Evolutionary conservation across 2,329 filamentous ascomycete species (phyloP), one percentile per base, ranked within the genome.

Genomic region (Penicillium sp.): DNA sequence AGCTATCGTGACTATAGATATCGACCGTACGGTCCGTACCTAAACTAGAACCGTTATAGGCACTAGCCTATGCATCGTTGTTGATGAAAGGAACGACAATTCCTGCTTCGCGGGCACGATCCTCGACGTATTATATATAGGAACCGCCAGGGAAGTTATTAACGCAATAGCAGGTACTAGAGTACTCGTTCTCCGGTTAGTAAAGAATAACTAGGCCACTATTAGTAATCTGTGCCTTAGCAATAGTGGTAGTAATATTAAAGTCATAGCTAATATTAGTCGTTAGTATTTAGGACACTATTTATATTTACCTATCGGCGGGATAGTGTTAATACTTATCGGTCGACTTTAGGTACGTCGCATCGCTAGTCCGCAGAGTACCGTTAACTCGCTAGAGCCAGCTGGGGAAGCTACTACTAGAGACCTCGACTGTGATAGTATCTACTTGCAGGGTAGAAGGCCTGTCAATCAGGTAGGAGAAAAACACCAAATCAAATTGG

Each of bases 101-200:
- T 0, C 90, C 90, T 0, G 87, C 87, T 43, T 87, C 79, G 11
- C 85, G 81, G 20, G 86, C 85, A 69, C 91, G 88, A 35, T 91
- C 81, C 48, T 88, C 84, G 5, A 93, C 86, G 63, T 89, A 87
- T 57, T 86, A 81, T 74, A 93, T 86, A 71, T 93, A 95, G 0
- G 82, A 79, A 0, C 82, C 80, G 66, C 91, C 86, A 0, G 88
- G 88, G 64, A 89, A 90, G 2, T 75, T 72, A n/a, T 83, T 77
- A 12, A 54, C 42, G 2, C 77, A 77, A 4, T 75, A 76, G 14
- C 77, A 75, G 1, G 79, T 81, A 17, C 78, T 75, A 0, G 84
- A 87, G 70, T 94, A 93, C 72, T 95, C 91, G 63, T 95, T 96
- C 72, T 96, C 91, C 0, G 90, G 88, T 71, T 96, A 91, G 43